Evolutionary conservation across 2,329 filamentous ascomycete genomes (phyloP).

Genomic region (Geoglossum cookeanum): DNA sequence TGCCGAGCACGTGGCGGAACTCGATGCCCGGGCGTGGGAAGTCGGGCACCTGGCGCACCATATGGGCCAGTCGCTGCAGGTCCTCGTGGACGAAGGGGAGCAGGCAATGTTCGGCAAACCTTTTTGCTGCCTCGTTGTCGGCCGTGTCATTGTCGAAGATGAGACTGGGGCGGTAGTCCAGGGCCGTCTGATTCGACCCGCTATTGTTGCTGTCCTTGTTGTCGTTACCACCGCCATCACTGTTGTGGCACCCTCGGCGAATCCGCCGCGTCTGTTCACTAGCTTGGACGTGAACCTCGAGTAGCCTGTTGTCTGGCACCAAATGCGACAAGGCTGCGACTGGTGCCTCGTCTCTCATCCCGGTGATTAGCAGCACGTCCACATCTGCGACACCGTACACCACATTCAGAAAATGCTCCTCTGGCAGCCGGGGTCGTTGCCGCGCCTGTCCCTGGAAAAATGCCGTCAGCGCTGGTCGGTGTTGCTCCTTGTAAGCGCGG

Average conservation of each 20-base stretch:
- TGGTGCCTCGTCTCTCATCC: slow-evolving; percentile 41
- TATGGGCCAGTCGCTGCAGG: slow-evolving; percentile 26
- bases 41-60: slow-evolving; percentile 29
- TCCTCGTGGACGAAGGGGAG: slow-evolving; percentile 29
- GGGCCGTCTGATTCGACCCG: slow-evolving; percentile 10
- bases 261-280: slow-evolving; percentile 18
- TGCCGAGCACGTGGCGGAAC: slow-evolving; percentile 39
- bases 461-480: slow-evolving; percentile 30
- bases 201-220: slow-evolving; percentile 11
- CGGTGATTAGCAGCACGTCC: slow-evolving; percentile 41
- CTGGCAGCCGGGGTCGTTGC: slow-evolving; percentile 26
- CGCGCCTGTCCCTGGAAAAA: slow-evolving; percentile 31
- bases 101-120: slow-evolving; percentile 25
- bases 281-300: slow-evolving; percentile 34
- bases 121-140: slow-evolving; percentile 21
- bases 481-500: slow-evolving; percentile 42
- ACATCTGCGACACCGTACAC: slow-evolving; percentile 24
- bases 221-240: slow-evolving; percentile 7
- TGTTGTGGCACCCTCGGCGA: slow-evolving; percentile 18
- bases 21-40: slow-evolving; percentile 32
- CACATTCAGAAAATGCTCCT: slow-evolving; percentile 31
- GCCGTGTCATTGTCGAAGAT: slow-evolving; percentile 32
- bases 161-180: slow-evolving; percentile 24
- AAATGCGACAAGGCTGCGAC: slow-evolving; percentile 34
- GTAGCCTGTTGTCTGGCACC: slow-evolving; percentile 30